These are phyloP conservation scores for Penicillium sp. DNA, from an alignment of 2,329 filamentous ascomycete species.

Conservation along the genomic window DNA sequence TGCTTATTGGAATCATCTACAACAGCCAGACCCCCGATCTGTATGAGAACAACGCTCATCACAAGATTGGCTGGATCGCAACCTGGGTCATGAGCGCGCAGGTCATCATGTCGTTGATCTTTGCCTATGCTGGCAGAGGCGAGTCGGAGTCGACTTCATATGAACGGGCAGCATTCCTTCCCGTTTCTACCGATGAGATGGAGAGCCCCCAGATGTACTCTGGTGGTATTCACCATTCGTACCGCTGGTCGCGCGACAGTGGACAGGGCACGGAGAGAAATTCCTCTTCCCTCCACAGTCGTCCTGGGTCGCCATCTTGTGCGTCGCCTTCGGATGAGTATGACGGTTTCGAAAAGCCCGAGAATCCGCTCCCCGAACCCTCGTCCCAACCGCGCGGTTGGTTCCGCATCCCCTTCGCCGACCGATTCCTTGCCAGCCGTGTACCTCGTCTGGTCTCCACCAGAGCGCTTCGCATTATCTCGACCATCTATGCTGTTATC, in stretches of 20 bases:
- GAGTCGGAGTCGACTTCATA: constrained; percentile 28
- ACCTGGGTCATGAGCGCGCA: constrained; percentile 65
- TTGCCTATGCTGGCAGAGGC: constrained; percentile 48
- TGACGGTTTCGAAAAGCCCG: constrained; percentile 42
- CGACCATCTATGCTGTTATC: constrained; percentile 58
- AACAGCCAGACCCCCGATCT: constrained; percentile 74
- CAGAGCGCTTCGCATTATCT: constrained; percentile 49
- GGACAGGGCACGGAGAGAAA: constrained; percentile 65
- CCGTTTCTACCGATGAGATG: constrained; percentile 51
- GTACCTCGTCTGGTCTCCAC: constrained; percentile 49
- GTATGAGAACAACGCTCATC: constrained; percentile 76
- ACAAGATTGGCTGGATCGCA: constrained; percentile 76
- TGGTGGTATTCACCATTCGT: constrained; percentile 36
- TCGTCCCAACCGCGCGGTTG: constrained; percentile 39
- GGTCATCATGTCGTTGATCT: constrained; percentile 58
- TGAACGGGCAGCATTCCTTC: constrained; percentile 54
- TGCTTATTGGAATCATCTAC: constrained; percentile 62
- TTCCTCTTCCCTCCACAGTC: constrained; percentile 58
- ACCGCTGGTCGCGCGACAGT: constrained; percentile 61
- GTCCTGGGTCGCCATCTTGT: constrained; percentile 55
- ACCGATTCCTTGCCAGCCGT: too few relatives aligned
- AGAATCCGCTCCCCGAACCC: too few relatives aligned
- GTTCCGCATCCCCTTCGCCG: too few relatives aligned
- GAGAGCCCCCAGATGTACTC: too few relatives aligned
- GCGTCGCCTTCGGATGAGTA: constrained; percentile 43